A percentile compares a stretch with the other conserved stretches of the same genome.
phyloP scores from a whole-genome alignment of 2,329 filamentous ascomycete species.

The Phialemonium atrogriseum region DNA sequence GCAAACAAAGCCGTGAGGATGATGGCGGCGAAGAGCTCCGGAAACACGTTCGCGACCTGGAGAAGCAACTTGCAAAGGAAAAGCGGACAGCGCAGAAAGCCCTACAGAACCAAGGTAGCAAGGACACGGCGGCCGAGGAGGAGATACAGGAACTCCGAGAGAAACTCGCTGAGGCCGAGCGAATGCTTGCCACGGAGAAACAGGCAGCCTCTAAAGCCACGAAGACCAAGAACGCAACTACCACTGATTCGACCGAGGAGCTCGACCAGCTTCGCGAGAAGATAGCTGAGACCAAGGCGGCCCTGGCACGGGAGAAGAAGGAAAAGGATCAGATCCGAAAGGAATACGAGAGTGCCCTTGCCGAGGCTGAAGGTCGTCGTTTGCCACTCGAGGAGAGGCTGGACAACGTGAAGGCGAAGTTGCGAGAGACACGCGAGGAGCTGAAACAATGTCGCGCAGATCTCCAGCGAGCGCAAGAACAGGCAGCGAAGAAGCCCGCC shows the following conservation, averaged over 20 bases:
- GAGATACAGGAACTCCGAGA: slow-evolving; percentile 16
- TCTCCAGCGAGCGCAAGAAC: slow-evolving; percentile 27
- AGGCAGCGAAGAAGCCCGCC: slow-evolving; percentile 25
- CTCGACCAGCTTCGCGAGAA: slow-evolving; percentile 19
- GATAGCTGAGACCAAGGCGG: slow-evolving; percentile 23
- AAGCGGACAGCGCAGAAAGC: slow-evolving; percentile 15
- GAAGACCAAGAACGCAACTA: slow-evolving; percentile 6
- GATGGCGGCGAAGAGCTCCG: slow-evolving; percentile 18
- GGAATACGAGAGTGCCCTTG: slow-evolving; percentile 43
- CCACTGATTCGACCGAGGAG: slow-evolving; percentile 6
- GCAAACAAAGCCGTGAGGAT: slow-evolving; percentile 26
- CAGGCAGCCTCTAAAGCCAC: slow-evolving; percentile 11
- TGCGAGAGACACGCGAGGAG: slow-evolving; percentile 62
- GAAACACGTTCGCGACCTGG: slow-evolving; percentile 20
- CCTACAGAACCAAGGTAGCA: slow-evolving; percentile 12
- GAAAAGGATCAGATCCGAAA: slow-evolving; percentile 37
- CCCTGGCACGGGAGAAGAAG: slow-evolving; percentile 30
- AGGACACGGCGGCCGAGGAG: slow-evolving; percentile 24
- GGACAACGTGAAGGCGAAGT: slow-evolving; percentile 59
- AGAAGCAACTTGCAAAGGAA: slow-evolving; percentile 32
- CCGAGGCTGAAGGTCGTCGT: slow-evolving; percentile 54
- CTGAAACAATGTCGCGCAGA: slow-evolving; percentile 54
- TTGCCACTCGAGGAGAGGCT: slow-evolving; percentile 63
- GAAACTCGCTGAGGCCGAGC: slow-evolving; percentile 12
- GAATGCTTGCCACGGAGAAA: slow-evolving; percentile 17